Conservation (phyloP, 2,329 filamentous ascomycete genomes). For the Penicillium psychrosexuale region DNA sequence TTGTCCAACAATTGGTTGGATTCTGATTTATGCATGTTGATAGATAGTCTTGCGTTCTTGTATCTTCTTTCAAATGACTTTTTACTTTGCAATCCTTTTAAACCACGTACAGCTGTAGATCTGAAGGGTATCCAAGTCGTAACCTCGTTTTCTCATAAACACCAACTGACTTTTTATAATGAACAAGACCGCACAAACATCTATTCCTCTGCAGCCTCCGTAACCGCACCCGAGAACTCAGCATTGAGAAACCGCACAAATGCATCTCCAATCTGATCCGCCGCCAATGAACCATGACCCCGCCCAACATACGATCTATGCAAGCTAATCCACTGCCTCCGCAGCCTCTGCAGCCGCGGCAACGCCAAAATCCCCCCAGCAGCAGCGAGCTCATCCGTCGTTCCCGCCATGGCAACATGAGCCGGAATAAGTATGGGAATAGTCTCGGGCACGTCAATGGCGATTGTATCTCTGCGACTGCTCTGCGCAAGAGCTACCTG, state of each 20-base stretch:
- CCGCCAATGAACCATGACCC: constrained; percentile 34
- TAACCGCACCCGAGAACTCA: constrained; percentile 37
- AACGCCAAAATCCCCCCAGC: constrained; percentile 42
- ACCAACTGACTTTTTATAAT: neutral
- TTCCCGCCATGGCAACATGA: constrained; percentile 35
- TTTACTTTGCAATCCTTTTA: neutral
- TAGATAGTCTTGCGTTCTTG: neutral
- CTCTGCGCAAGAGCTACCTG: constrained; percentile 35
- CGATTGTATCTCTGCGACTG: constrained; percentile 28
- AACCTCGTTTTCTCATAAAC: constrained; percentile 7
- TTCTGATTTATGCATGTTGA: constrained; percentile 4
- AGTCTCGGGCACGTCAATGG: constrained; percentile 35
- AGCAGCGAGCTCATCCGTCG: constrained; percentile 44
- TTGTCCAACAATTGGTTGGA: constrained; percentile 2
- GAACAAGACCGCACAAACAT: neutral
- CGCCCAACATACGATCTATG: constrained; percentile 42
- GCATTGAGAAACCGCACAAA: constrained; percentile 48
- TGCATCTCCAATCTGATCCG: constrained; percentile 41
- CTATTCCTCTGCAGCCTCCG: constrained; percentile 10
- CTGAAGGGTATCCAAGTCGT: neutral
- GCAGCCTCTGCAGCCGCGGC: constrained; percentile 43
- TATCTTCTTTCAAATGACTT: neutral
- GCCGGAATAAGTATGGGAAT: constrained; percentile 37
- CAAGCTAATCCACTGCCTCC: constrained; percentile 48
- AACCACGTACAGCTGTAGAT: neutral